These are phyloP conservation scores for Rubia peregrina DNA, from an alignment of 305 asterid genomes.

Conservation along the genomic window DNA sequence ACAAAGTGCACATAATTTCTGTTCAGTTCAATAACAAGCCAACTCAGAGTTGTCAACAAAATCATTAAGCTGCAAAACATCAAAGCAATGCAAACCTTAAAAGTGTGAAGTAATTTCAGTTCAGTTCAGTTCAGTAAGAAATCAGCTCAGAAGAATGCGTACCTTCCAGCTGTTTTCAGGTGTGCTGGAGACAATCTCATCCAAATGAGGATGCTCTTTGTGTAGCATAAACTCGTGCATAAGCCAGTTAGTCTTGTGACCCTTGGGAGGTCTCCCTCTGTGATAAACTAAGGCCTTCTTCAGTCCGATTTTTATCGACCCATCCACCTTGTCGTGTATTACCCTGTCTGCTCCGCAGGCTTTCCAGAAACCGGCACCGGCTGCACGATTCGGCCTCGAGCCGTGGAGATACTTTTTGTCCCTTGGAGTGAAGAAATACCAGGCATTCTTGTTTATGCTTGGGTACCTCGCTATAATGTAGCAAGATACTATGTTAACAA, in stretches of 20 bases:
- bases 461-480: not conserved
- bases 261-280: conserved; percentile 13
- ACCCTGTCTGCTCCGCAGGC: conserved; percentile 21
- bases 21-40: too few species aligned
- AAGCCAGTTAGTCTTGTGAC: conserved; percentile 17
- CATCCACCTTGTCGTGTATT: not conserved
- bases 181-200: not conserved
- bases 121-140: too few species aligned
- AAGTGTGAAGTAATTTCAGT: too few species aligned
- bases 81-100: too few species aligned
- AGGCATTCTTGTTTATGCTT: conserved; percentile 8
- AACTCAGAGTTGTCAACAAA: too few species aligned
- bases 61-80: not conserved
- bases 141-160: not conserved
- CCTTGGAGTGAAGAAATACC: conserved; percentile 28
- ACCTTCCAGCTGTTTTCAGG: not conserved
- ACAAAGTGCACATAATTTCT: too few species aligned
- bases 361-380: conserved; percentile 26
- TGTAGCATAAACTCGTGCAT: conserved; percentile 21
- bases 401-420: conserved; percentile 17
- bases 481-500: not conserved
- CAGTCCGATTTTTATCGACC: not conserved
- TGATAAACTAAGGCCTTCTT: conserved; percentile 19
- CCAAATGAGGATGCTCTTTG: not conserved
- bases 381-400: conserved; percentile 18